These are phyloP conservation scores for Pseudotsuga menziesii DNA, from an alignment of 75 land plant genomes.

Conservation along the genomic window DNA sequence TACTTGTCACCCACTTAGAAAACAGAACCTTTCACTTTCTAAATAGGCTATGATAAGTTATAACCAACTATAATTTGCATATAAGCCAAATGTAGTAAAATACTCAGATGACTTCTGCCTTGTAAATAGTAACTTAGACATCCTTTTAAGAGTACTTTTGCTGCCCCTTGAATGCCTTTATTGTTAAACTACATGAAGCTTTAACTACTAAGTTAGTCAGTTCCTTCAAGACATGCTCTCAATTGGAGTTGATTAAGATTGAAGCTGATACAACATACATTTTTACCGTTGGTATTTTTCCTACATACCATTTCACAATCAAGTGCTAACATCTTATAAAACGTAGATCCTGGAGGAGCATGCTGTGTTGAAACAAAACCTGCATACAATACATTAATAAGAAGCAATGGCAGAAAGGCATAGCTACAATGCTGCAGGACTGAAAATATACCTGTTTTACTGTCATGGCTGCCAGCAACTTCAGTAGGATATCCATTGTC, in stretches of 20 bases:
- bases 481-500: conserved; percentile 70
- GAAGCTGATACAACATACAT: not conserved
- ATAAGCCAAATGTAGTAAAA: not conserved
- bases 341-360: conserved; percentile 37
- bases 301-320: conserved; percentile 86
- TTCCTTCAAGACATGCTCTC: not conserved
- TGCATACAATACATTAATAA: conserved; percentile 15
- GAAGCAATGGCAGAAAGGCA: not conserved
- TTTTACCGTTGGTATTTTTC: not conserved
- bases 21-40: not conserved
- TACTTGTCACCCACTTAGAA: not conserved
- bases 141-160: not conserved
- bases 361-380: conserved; percentile 67
- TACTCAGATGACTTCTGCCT: not conserved
- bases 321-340: conserved; percentile 58
- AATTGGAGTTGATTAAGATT: not conserved
- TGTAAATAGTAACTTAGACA: not conserved
- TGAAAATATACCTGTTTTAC: not conserved
- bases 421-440: not conserved
- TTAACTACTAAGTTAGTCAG: conserved; percentile 1
- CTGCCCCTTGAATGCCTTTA: not conserved
- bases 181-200: not conserved
- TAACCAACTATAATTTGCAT: not conserved
- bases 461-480: conserved; percentile 5
- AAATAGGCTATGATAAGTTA: not conserved